phyloP scores from a whole-genome alignment of 176 grass and related monocot genomes.

The Carex pumila region DNA sequence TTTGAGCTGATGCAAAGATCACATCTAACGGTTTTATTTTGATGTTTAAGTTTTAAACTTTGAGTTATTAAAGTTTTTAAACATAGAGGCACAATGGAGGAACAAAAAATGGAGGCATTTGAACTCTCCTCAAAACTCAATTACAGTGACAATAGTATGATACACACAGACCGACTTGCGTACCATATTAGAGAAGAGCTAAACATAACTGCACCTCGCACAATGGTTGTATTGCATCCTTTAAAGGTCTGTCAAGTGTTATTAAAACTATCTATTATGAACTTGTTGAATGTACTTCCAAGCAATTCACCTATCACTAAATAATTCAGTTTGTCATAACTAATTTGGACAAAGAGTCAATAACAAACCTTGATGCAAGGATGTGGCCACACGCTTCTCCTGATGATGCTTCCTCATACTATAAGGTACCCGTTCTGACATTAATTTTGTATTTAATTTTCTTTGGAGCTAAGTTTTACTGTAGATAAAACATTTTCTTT shows the following conservation, averaged over 20 bases:
- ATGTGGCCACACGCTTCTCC: conserved; percentile 91
- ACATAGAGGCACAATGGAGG: conserved; percentile 35
- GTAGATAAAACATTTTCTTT: conserved; percentile 12
- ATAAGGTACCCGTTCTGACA: conserved; percentile 43
- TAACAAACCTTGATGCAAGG: conserved; percentile 76
- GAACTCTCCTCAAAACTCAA: no score
- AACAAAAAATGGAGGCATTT: no score
- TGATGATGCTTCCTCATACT: conserved; percentile 59
- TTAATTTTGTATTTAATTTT: background rate
- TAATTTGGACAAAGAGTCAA: conserved; percentile 66
- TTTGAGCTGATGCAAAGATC: conserved; percentile 88
- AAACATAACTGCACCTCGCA: conserved; percentile 76
- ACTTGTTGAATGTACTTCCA: conserved; percentile 9
- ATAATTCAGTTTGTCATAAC: conserved; percentile 80
- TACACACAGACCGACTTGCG: conserved; percentile 71
- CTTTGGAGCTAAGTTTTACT: background rate
- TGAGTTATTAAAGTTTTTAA: no score
- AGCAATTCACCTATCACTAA: background rate
- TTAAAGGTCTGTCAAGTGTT: conserved; percentile 55
- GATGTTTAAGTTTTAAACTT: no score
- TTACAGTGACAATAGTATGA: conserved; percentile 94
- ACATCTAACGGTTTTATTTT: conserved; percentile 70
- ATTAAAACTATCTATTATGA: conserved; percentile 10
- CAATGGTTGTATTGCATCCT: conserved; percentile 90
- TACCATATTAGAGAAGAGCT: conserved; percentile 97